Evolutionary conservation across 78 protist genomes (phyloP).

Genomic region (Guillardia theta): DNA sequence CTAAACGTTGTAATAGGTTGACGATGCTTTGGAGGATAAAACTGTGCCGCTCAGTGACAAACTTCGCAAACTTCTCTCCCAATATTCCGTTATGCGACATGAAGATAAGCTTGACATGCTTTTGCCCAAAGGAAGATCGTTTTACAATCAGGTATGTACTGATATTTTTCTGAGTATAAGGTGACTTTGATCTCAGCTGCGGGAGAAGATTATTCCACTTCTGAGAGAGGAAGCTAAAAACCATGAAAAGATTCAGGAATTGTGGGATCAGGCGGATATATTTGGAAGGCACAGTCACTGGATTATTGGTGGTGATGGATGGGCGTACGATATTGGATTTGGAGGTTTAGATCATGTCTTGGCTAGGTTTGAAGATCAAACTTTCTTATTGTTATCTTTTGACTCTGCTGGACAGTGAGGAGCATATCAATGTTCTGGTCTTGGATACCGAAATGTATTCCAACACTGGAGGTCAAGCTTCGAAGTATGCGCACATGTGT

Average conservation of each 20-base stretch:
- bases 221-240: not conserved
- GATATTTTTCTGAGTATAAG: too few species aligned
- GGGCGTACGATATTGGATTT: conserved; percentile 81
- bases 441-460: conserved; percentile 79
- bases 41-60: not conserved
- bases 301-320: conserved; percentile 83
- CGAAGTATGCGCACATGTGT: too few species aligned
- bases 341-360: conserved; percentile 82
- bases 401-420: too few species aligned
- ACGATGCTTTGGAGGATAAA: not conserved
- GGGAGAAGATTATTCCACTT: not conserved
- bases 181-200: too few species aligned
- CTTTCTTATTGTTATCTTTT: too few species aligned
- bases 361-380: too few species aligned
- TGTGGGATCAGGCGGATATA: not conserved
- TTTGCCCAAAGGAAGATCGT: not conserved
- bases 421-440: conserved; percentile 72
- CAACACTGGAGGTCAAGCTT: conserved; percentile 69
- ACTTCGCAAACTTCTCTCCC: not conserved
- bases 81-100: not conserved
- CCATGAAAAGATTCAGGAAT: not conserved
- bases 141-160: too few species aligned
- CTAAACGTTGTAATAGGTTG: too few species aligned
- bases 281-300: conserved; percentile 47
- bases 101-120: not conserved